Evolutionary conservation across 768 basidiomycete species (phyloP), one percentile per base, ranked within the genome.

Genomic region (Boletus rubroflammeus): DNA sequence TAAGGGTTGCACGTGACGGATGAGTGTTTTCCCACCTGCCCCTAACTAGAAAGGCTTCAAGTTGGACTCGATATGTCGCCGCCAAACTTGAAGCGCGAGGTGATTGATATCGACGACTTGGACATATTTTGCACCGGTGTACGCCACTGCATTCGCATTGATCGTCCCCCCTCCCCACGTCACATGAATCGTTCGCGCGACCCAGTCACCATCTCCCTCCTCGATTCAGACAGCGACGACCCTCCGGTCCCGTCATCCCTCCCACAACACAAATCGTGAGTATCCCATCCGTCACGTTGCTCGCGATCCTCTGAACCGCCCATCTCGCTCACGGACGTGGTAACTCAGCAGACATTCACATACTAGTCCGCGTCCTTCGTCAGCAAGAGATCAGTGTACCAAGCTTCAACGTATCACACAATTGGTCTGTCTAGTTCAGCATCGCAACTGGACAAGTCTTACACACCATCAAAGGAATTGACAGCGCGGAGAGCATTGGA

Each of bases 51-150:
- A 13, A 26, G 28, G 5, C 26, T 3, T 1, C 26, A 9, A 7
- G 15, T 32, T n/a, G 10, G 10, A 34, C 3, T 9, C 11, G 36
- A 50, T 32, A 50, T 51, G 62, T 38, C 34, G 25, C 50, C 38
- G 54, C 15, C 36, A 34, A 28, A 38, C n/a, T n/a, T n/a, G 10
- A 45, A 40, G 36, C 50, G 8, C 50, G 62, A 63, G 39, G 51
- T 60, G 5, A 72, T 70, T 9, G 68, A 69, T 41, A 59, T 70
- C 47, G 68, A 70, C 41, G 66, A 63, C 17, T 5, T 46, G 21
- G 60, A 67, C 40, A 17, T 70, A 1, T 51, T 56, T 6, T 64
- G 55, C 41, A 62, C 62, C 0, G 63, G 68, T 23, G 45, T 59
- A 4, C 57, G 53, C 7, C 59, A 58, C 31, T 55, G 54, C 39